phyloP scores from a whole-genome alignment of 2,329 filamentous ascomycete species.

The Botrytis fabae region DNA sequence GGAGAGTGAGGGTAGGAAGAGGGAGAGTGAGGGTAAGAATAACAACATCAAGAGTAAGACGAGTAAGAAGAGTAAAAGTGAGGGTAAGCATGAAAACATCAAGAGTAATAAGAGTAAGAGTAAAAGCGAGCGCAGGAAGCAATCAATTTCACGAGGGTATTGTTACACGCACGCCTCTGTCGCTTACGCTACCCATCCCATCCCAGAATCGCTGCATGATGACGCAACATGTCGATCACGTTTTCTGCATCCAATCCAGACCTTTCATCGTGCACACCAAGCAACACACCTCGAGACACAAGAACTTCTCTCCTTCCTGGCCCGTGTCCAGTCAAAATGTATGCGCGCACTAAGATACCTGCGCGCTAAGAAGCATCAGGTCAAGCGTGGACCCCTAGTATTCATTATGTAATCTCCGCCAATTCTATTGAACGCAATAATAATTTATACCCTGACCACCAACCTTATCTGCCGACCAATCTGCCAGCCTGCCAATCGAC shows the following conservation, averaged over 20 bases:
- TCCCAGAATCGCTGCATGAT: background rate
- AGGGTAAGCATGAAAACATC: no score
- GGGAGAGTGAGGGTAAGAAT: no score
- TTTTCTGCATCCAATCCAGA: slow-evolving; percentile 3
- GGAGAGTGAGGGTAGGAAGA: no score
- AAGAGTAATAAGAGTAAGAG: no score
- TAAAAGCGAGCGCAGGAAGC: background rate
- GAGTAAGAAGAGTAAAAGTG: no score
- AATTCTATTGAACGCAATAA: background rate
- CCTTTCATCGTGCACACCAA: background rate
- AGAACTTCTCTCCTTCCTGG: background rate
- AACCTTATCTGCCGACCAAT: background rate
- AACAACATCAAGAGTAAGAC: no score
- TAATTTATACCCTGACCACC: background rate
- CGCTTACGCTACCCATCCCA: background rate
- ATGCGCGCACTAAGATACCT: background rate
- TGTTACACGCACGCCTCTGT: background rate
- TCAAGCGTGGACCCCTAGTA: background rate
- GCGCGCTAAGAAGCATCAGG: background rate
- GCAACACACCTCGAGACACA: no score
- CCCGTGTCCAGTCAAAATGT: background rate
- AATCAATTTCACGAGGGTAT: no score
- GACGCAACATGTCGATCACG: slow-evolving; percentile 3
- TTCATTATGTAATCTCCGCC: background rate
- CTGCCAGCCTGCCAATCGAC: background rate